These are phyloP conservation scores for Pichia cabralensis DNA, from an alignment of 805 yeast species.

Conservation along the genomic window DNA sequence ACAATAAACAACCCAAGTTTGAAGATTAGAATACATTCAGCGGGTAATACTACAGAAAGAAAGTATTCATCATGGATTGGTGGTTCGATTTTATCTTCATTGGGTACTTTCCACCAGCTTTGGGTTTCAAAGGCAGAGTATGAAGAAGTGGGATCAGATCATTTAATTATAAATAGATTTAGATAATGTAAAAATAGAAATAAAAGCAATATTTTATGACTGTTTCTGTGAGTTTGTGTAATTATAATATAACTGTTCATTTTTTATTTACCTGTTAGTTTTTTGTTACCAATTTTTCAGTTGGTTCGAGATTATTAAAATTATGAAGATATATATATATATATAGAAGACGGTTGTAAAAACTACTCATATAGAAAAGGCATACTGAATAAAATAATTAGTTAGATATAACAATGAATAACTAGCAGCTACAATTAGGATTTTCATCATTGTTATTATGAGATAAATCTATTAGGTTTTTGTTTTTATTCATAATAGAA, in stretches of 20 bases:
- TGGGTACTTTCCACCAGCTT: slow-evolving; percentile 90
- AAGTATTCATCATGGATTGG: slow-evolving; percentile 85
- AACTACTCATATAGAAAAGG: not conserved
- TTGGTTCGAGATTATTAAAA: too few relatives aligned
- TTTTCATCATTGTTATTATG: slow-evolving; percentile 15
- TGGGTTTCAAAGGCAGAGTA: slow-evolving; percentile 88
- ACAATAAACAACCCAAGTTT: slow-evolving; percentile 68
- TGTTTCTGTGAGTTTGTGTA: too few relatives aligned
- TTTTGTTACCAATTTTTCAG: too few relatives aligned
- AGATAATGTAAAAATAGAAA: slow-evolving; percentile 32
- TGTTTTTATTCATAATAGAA: not conserved
- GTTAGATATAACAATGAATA: not conserved
- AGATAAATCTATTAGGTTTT: not conserved
- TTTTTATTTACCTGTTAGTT: too few relatives aligned
- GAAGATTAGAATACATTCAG: slow-evolving; percentile 73
- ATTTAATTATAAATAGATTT: slow-evolving; percentile 71
- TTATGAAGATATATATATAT: not conserved
- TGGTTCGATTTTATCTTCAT: slow-evolving; percentile 75
- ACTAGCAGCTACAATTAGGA: not conserved
- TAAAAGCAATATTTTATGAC: too few relatives aligned
- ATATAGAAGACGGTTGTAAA: too few relatives aligned
- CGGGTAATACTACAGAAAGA: slow-evolving; percentile 71
- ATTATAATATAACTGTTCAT: too few relatives aligned
- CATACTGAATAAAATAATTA: not conserved
- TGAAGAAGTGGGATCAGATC: slow-evolving; percentile 80